Base-by-base conservation (phyloP, 2,329 filamentous ascomycete species). In the Hypoxylon sp. region DNA sequence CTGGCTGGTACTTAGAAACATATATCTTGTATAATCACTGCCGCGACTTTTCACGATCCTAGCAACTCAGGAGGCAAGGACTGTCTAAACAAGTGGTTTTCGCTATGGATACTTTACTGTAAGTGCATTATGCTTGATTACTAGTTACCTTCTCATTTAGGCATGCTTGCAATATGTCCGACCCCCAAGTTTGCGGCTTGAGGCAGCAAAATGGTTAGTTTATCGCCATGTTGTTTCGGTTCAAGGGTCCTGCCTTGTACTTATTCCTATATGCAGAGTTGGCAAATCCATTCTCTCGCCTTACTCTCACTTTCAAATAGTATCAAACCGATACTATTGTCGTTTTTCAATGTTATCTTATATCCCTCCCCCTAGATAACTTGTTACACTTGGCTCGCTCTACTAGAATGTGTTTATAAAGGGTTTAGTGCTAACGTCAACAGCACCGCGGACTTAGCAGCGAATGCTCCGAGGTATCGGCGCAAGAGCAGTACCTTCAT, bases 401-500 rank as follows among this genome's bases (percentile, higher is more conserved):
- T n/a, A n/a, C n/a, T n/a, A n/a, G n/a, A n/a, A n/a, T n/a, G n/a
- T n/a, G n/a, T n/a, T n/a, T n/a, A n/a, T n/a, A 55, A 63, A 19
- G 32, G 36, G 21, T 32, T 51, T 12, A 20, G 61, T 45, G 59
- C 68, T 75, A 61, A 74, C 51, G 44, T 34, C 41, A 46, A 30
- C 64, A 94, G 90, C 55, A 97, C 92, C 35, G 91, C 91, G 66
- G 91, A 97, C 69, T 89, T 96, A 63, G 91, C 92, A 71, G 91
- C 89, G 61, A 96, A 90, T 71, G 91, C 92, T 52, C 90, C 91
- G 51, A 87, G 89, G 62, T 96, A 96, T 70, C 87, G 92, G 59
- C 88, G 94, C 65, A 90, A 91, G 74, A 97, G 93, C 64, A 97
- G 91, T 62, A 97, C 92, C 26, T 96, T 95, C 71, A 92, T 97